These are phyloP conservation scores for Diaporthe nobilis DNA, from an alignment of 2,329 filamentous ascomycete species.

Conservation along the genomic window DNA sequence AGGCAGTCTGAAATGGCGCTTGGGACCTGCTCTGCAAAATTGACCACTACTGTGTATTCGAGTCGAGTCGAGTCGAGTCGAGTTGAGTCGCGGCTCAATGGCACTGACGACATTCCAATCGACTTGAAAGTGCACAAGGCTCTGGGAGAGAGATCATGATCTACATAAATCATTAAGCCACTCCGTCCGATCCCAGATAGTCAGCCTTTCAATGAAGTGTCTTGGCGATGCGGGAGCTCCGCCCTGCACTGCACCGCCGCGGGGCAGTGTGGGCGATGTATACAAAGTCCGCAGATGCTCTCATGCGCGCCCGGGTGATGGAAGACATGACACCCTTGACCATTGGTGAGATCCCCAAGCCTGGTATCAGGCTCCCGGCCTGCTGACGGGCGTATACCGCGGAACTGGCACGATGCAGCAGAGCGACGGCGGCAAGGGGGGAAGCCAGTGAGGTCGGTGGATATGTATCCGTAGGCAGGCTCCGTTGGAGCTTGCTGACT, in stretches of 20 bases:
- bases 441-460: background rate
- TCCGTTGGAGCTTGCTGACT: background rate
- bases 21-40: background rate
- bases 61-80: background rate
- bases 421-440: background rate
- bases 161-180: conserved; percentile 12
- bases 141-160: background rate
- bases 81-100: background rate
- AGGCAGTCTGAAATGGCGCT: background rate
- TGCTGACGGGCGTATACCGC: background rate
- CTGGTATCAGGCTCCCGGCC: conserved; percentile 7
- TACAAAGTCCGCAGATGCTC: conserved; percentile 30
- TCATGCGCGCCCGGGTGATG: conserved; percentile 16
- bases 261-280: conserved; percentile 32
- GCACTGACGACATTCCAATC: background rate
- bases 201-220: conserved; percentile 23
- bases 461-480: background rate
- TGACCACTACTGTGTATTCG: background rate
- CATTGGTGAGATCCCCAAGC: conserved; percentile 1
- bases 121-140: conserved; percentile 17
- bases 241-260: conserved; percentile 27
- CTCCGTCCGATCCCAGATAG: conserved; percentile 15
- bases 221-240: conserved; percentile 31
- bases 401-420: background rate
- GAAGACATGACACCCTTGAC: conserved; percentile 2